Evolutionary conservation across 2,329 filamentous ascomycete species (phyloP), one percentile per base, ranked within the genome.

Genomic region (Fusarium pininemorale): DNA sequence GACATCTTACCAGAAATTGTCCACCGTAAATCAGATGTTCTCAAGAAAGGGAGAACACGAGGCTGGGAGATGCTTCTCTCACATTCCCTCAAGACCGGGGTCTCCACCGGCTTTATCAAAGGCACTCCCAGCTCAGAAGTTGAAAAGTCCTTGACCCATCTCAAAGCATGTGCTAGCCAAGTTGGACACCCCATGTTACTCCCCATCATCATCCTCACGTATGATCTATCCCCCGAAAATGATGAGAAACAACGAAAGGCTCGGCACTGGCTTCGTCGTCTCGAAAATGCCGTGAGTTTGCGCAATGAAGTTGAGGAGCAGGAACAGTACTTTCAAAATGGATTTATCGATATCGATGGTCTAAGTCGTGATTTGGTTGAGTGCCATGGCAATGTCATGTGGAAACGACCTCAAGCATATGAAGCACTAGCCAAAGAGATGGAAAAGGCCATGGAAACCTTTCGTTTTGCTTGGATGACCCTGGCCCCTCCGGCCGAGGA

Each of bases 41-140:
- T 88, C 57, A 91, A 91, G 79, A 90, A 89, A 81, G 89, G 89
- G 70, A 85, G 85, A 77, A 91, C 90, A 22, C 87, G 90, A 63
- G 90, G 90, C 50, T 91, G 89, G 89, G 90, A 91, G 81, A 84
- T 91, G 63, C 90, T 90, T 84, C 85, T 91, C 42, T 90, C 88
- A 7, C 84, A 91, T 80, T 86, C 84, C 53, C 87, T 91, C 80
- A 82, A 80, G 18, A 87, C 85, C 6, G 82, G 83, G 72, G 85
- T 90, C 72, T 91, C 90, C 3, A 88, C 87, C 5, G 90, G 90
- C 61, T 91, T 86, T 79, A 85, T 88, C 77, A 91, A 91, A 82
- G 89, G 90, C 66, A 91, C 90, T 5, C 80, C 85, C 38, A 87
- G 85, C 61, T 90, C 89, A 37, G 86, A 90, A 75, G 84, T 91